Percentiles rank a stretch among this genome's conserved stretches.
These are phyloP conservation scores for Cardamine chenopodiifolia DNA, from an alignment of 345 rosid species.

Conservation along the genomic window DNA sequence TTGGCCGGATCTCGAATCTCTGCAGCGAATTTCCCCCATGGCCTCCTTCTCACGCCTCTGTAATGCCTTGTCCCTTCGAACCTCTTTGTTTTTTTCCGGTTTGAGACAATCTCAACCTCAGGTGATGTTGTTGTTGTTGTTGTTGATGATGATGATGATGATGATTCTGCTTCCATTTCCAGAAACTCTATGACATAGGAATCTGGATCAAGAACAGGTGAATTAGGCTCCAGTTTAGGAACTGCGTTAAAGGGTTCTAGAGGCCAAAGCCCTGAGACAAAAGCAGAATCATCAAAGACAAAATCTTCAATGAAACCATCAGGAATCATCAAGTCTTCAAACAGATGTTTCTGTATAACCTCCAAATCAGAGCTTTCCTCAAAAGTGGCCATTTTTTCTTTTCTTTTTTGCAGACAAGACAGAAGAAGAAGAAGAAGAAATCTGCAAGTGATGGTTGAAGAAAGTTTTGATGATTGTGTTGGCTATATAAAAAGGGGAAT, in stretches of 20 bases:
- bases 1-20: slow-evolving; percentile 86
- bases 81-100: slow-evolving; percentile 4
- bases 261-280: slow-evolving; percentile 40
- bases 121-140: slow-evolving; percentile 33
- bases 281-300: slow-evolving; percentile 38
- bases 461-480: slow-evolving; percentile 15
- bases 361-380: slow-evolving; percentile 51
- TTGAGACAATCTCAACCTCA: slow-evolving; percentile 35
- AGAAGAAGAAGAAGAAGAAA: background rate
- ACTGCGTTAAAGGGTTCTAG: slow-evolving; percentile 39
- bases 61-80: slow-evolving; percentile 53
- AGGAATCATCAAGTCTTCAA: slow-evolving; percentile 56
- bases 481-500: slow-evolving; percentile 33
- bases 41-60: slow-evolving; percentile 89
- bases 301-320: slow-evolving; percentile 47
- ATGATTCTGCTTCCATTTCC: slow-evolving; percentile 33
- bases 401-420: slow-evolving; percentile 10
- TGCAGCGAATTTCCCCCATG: slow-evolving; percentile 95
- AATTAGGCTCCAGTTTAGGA: slow-evolving; percentile 47
- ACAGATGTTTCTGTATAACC: slow-evolving; percentile 55
- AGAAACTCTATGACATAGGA: slow-evolving; percentile 30
- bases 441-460: slow-evolving; percentile 29
- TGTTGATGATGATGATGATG: slow-evolving; percentile 30
- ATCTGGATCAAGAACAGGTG: slow-evolving; percentile 41
- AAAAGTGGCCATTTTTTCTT: slow-evolving; percentile 38